Conservation (phyloP, 2,329 filamentous ascomycete genomes). For the Colletotrichum sp. region DNA sequence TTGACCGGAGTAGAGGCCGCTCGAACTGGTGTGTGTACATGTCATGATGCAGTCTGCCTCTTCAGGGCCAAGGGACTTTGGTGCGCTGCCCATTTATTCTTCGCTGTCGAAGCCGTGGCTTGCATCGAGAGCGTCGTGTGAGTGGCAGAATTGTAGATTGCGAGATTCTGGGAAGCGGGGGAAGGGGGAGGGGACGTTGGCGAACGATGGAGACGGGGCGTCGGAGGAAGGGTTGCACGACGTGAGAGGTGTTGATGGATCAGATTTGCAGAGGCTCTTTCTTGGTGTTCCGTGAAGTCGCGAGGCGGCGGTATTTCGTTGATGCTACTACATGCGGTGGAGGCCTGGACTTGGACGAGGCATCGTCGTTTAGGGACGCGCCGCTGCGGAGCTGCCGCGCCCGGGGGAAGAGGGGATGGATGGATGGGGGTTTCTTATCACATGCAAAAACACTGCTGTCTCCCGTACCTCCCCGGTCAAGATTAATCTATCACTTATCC, state of each 20-base stretch:
- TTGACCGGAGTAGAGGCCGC: background rate
- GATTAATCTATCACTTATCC: background rate
- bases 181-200: background rate
- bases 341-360: background rate
- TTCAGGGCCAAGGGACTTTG: background rate
- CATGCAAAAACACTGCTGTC: background rate
- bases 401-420: background rate
- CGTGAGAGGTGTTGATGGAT: background rate
- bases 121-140: background rate
- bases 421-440: background rate
- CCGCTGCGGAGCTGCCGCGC: background rate
- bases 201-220: background rate
- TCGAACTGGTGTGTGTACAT: conserved; percentile 4
- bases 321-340: background rate
- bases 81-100: background rate
- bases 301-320: background rate
- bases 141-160: background rate
- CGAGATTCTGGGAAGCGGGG: background rate
- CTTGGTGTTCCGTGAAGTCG: background rate
- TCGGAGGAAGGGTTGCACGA: background rate
- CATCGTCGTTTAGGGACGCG: background rate
- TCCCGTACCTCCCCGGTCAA: background rate
- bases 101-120: background rate
- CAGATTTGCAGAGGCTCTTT: background rate
- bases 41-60: conserved; percentile 5